A percentile compares a stretch with the other conserved stretches of the same genome.
Evolutionary conservation across 176 grass and related monocot genomes (phyloP).

Genomic region (Cenchrus americanus): DNA sequence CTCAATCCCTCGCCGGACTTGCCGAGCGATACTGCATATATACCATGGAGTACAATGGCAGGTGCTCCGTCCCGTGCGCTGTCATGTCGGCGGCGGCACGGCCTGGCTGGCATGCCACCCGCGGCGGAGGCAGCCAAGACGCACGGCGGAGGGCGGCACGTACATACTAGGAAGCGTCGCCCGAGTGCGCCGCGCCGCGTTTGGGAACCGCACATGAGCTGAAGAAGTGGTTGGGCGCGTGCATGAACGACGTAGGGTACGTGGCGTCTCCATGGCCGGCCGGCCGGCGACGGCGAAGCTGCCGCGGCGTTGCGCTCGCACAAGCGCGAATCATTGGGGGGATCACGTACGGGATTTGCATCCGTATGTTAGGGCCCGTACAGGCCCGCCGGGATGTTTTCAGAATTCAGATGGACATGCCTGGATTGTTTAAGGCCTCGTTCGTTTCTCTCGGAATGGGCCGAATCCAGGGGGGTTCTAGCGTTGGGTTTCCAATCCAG

Average conservation of each 20-base stretch:
- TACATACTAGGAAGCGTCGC: constrained; percentile 34
- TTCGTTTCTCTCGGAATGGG: too few relatives aligned
- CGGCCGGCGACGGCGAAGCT: constrained; percentile 21
- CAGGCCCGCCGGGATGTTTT: neutral
- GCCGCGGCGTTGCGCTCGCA: constrained; percentile 13
- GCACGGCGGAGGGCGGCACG: neutral
- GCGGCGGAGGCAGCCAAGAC: constrained; percentile 10
- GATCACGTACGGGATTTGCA: neutral
- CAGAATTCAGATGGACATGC: constrained; percentile 22
- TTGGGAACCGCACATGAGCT: neutral
- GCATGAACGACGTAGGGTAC: neutral
- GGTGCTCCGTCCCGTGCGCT: constrained; percentile 5
- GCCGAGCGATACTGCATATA: constrained; percentile 29
- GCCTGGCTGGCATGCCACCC: constrained; percentile 47
- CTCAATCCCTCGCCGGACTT: neutral
- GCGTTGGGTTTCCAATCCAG: too few relatives aligned
- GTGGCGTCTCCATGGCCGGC: neutral
- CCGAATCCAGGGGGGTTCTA: too few relatives aligned
- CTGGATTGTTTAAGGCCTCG: too few relatives aligned
- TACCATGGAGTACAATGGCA: constrained; percentile 6
- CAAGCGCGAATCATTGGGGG: neutral
- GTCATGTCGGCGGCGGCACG: constrained; percentile 32
- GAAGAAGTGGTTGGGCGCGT: neutral
- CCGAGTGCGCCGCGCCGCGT: neutral
- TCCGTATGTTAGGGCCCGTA: neutral